Evolutionary conservation across 1,284 basidiomycete genomes (phyloP), one percentile per base, ranked within the genome.

Genomic region (Malassezia psittaci): DNA sequence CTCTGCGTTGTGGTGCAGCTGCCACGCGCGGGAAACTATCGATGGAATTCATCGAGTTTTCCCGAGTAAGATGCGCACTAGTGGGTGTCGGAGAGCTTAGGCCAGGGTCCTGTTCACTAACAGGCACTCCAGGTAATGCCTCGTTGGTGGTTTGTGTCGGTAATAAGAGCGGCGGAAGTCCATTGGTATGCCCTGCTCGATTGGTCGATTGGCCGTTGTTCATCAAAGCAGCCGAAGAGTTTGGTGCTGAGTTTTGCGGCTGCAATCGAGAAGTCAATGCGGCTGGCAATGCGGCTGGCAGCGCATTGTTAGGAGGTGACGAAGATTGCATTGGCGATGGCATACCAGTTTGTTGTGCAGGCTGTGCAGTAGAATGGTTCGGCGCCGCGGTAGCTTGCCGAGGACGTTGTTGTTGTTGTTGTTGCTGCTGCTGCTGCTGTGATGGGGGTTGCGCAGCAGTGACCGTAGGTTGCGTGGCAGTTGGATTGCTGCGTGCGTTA

Each of bases 41-140:
- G 33, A 51, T 15, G 15, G 52, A 54, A 21, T 47, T 39, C 11
- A 54, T 16, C 18, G 48, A 54, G 16, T 33, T 51, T 34, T 45
- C 52, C n/a, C 52, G 52, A 12, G 48, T 50, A 24, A 48, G 45
- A 8, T 21, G 52, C 38, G 34, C 58, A 10, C 49, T 47, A 16
- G 45, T n/a, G 18, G 43, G 18, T 5, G 48, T 42, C 33, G 52
- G 46, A 11, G 49, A 51, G 10, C 40, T 29, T 4, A 40, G 48
- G 16, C 49, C 49, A 4, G 42, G 16, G 13, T 56, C 54, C 40
- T 56, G 42, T 33, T 55, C 53, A 1, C 34, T 49, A 9, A 50
- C n/a, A 24, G 48, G 42, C 10, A 51, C 47, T 9, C 19, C n/a
- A 7, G 48, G 48, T 12, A 50, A 38, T 11, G 16, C 12, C 11